Conservation (phyloP, 2,329 filamentous ascomycete species). For the Acarospora socialis region DNA sequence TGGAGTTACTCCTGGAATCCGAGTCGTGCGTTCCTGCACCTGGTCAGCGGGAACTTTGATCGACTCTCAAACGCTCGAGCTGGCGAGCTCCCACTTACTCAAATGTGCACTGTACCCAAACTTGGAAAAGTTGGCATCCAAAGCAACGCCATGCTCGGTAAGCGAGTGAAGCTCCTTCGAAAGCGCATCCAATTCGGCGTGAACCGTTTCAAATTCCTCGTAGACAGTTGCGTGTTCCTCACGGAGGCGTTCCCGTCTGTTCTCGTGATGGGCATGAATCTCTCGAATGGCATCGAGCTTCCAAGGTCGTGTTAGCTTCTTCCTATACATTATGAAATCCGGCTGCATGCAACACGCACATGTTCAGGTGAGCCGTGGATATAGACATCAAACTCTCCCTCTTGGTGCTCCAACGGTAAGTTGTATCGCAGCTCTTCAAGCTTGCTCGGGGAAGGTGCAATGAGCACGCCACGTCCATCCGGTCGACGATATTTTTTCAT, state of each 20-base stretch:
- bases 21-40: constrained; percentile 9
- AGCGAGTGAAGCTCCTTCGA: constrained; percentile 39
- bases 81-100: constrained; percentile 28
- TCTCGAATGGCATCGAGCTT: constrained; percentile 34
- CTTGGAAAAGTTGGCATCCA: constrained; percentile 48
- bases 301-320: constrained; percentile 7
- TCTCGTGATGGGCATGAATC: constrained; percentile 40
- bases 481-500: constrained; percentile 42
- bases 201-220: constrained; percentile 43
- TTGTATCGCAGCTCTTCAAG: constrained; percentile 33
- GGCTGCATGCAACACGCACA: constrained; percentile 14
- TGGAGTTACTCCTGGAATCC: constrained; percentile 16
- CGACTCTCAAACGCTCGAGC: constrained; percentile 7
- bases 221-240: constrained; percentile 37
- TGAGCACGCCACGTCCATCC: constrained; percentile 41
- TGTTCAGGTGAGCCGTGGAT: constrained; percentile 42
- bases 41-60: constrained; percentile 1
- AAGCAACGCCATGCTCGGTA: constrained; percentile 37
- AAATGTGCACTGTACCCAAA: constrained; percentile 49
- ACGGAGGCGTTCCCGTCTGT: constrained; percentile 32
- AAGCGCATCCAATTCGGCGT: constrained; percentile 39
- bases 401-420: constrained; percentile 19
- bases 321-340: constrained; percentile 6
- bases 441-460: constrained; percentile 43
- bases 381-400: constrained; percentile 39